phyloP scores from a whole-genome alignment of 306 rosid genomes.

The Prinsepia uniflora region DNA sequence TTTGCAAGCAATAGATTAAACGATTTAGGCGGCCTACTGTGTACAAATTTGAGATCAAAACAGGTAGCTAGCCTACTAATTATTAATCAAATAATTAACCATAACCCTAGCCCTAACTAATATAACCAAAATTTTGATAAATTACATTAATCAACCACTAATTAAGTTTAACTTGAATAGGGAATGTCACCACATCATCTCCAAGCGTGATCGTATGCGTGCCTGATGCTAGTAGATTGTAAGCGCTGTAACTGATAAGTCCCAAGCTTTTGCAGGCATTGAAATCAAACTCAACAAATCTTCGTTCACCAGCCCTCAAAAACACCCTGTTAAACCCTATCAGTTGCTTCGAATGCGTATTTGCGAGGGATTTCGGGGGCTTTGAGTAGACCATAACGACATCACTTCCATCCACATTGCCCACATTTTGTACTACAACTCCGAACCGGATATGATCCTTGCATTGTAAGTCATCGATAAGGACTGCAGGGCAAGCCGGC shows the following conservation, averaged over 20 bases:
- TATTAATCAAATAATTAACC: background rate
- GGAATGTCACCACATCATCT: slow-evolving; percentile 7
- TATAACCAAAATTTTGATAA: no score
- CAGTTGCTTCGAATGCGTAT: slow-evolving; percentile 25
- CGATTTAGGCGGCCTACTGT: background rate
- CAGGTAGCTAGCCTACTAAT: background rate
- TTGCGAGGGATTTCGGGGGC: slow-evolving; percentile 22
- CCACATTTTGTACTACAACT: slow-evolving; percentile 24
- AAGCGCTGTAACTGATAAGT: slow-evolving; percentile 20
- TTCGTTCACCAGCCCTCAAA: slow-evolving; percentile 13
- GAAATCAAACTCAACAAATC: slow-evolving; percentile 18
- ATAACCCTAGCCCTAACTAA: no score
- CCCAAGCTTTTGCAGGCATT: slow-evolving; percentile 29
- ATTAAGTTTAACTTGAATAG: slow-evolving; percentile 1
- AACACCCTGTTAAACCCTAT: slow-evolving; percentile 32
- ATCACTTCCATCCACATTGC: slow-evolving; percentile 19
- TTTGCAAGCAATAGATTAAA: background rate
- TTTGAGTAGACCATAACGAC: slow-evolving; percentile 28
- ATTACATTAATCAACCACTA: background rate
- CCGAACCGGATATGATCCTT: slow-evolving; percentile 4
- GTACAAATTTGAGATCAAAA: background rate
- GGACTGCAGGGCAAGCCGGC: slow-evolving; percentile 19
- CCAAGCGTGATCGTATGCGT: slow-evolving; percentile 23
- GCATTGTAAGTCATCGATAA: slow-evolving; percentile 22
- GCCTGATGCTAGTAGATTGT: slow-evolving; percentile 26